Evolutionary conservation across 2,329 filamentous ascomycete genomes (phyloP), one percentile per base, ranked within the genome.

Genomic region (Metarhizium rileyi): DNA sequence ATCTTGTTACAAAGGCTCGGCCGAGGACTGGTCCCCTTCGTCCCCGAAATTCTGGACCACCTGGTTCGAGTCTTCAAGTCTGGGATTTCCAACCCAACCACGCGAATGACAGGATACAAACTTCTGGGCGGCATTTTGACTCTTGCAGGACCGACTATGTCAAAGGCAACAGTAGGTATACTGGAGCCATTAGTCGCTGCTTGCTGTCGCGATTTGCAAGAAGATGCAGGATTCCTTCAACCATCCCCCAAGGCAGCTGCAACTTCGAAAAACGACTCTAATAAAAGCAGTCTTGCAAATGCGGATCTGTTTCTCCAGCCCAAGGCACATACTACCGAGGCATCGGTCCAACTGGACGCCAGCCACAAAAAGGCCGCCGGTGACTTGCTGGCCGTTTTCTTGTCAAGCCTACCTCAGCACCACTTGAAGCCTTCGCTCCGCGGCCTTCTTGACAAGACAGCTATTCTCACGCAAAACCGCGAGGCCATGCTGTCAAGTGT

Each of bases 401-500:
- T 94, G 20, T 75, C 75, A 18, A 73, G 74, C 50, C 66, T 93
- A 3, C 81, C 84, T 1, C 79, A 85, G 50, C 73, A 80, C 46
- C 74, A 81, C 61, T 68, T 95, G 35, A 78, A 85, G n/a, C 79
- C 84, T 8, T 79, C 85, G 2, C 63, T 88, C 20, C 83, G 91
- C 47, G 78, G 83, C 10, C 80, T 88, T 45, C 74, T 95, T 54
- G 89, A 96, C 61, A 85, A 87, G 55, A 87, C 87, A 3, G 86
- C 88, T 20, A 84, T 95, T 50, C 69, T 95, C 22, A 78, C 75
- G 5, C 74, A 76, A 52, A 76, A 84, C 63, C 83, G 81, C 61
- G 73, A 83, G 28, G 84, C 86, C 40, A 87, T 96, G 77, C 61
- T 93, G 10, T 81, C 89, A 5, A 91, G 88, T 63, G 82, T 94